These are phyloP conservation scores for Flaveria ramosissima DNA, from an alignment of 129 eudicot genomes.

Conservation along the genomic window DNA sequence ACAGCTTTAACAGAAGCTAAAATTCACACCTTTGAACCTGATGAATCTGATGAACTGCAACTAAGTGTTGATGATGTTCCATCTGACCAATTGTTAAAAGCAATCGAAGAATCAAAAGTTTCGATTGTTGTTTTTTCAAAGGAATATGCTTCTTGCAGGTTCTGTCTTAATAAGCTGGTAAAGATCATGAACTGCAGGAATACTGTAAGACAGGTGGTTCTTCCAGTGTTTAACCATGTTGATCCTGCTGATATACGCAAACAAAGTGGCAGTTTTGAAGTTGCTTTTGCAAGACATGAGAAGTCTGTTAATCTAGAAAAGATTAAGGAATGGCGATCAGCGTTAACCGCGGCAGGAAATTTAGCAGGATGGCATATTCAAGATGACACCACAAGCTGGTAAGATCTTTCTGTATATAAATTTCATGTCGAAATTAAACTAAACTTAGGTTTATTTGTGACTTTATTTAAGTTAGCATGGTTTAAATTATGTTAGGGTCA, in stretches of 20 bases:
- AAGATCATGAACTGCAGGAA: slow-evolving; percentile 25
- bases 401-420: neutral
- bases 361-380: slow-evolving; percentile 21
- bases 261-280: slow-evolving; percentile 18
- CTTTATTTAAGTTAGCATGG: too few species aligned
- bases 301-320: neutral
- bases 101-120: neutral
- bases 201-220: slow-evolving; percentile 17
- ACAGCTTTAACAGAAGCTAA: slow-evolving; percentile 12
- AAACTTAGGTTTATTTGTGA: too few species aligned
- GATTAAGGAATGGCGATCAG: slow-evolving; percentile 12
- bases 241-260: slow-evolving; percentile 24
- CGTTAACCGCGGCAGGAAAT: neutral
- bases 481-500: too few species aligned
- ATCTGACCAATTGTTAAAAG: neutral
- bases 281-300: slow-evolving; percentile 18
- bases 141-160: slow-evolving; percentile 26
- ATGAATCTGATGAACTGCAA: neutral
- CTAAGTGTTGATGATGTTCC: neutral
- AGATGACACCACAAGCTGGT: slow-evolving; percentile 5
- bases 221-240: slow-evolving; percentile 18
- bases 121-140: slow-evolving; percentile 7
- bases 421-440: too few species aligned
- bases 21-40: neutral
- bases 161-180: slow-evolving; percentile 20